Percentiles rank a stretch among this genome's conserved stretches.
phyloP scores from a whole-genome alignment of 1,139 yeast genomes.

The Entelexis paramagnoliae region DNA sequence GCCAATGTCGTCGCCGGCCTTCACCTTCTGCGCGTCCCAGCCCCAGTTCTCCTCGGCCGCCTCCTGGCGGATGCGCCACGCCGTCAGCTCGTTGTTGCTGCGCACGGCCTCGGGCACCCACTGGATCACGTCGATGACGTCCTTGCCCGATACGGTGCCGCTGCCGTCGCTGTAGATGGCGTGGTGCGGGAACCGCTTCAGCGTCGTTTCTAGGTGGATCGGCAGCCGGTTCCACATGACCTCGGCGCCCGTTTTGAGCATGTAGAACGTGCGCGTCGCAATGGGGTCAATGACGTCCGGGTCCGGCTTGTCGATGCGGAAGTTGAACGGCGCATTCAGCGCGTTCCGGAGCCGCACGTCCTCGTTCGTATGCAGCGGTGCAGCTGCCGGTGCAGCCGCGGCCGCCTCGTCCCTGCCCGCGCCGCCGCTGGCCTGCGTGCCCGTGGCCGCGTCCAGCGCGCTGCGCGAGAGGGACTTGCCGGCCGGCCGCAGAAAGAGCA shows the following conservation, averaged over 20 bases:
- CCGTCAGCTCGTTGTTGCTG: background rate
- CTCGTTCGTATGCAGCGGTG: background rate
- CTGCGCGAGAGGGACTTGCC: background rate
- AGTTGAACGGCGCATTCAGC: conserved; percentile 8
- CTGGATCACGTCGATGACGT: conserved; percentile 31
- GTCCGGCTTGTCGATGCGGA: background rate
- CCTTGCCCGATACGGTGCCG: conserved; percentile 29
- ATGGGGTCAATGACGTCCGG: background rate
- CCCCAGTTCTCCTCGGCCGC: conserved; percentile 14
- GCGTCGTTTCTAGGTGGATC: conserved; percentile 30
- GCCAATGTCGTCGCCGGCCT: conserved; percentile 7
- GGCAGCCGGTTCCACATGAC: conserved; percentile 24
- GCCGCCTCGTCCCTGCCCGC: background rate
- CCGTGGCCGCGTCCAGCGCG: background rate
- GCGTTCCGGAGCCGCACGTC: background rate
- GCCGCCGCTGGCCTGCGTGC: background rate
- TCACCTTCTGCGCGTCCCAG: conserved; percentile 8
- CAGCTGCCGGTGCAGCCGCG: too few species aligned
- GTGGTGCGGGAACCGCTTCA: conserved; percentile 29
- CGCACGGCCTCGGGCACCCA: conserved; percentile 19
- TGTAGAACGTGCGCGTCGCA: background rate
- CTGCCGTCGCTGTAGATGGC: conserved; percentile 32
- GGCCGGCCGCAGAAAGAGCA: background rate
- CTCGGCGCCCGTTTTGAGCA: conserved; percentile 7
- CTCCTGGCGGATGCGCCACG: conserved; percentile 11